Evolutionary conservation across 2,329 filamentous ascomycete species (phyloP), one percentile per base, ranked within the genome.

Genomic region (Epichloe uncinata): DNA sequence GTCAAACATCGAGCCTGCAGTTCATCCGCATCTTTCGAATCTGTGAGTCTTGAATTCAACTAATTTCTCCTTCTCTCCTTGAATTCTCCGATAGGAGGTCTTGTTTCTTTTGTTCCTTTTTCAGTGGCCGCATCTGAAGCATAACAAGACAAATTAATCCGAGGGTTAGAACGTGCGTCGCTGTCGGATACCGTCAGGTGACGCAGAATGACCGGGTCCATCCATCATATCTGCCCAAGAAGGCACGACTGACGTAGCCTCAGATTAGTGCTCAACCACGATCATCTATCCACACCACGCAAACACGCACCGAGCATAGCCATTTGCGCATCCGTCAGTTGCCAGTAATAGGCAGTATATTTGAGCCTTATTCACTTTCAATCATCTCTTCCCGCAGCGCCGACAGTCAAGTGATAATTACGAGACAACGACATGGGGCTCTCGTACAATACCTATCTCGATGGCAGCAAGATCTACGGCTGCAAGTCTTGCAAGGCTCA

Each of bases 401-500:
- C 40, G 16, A 9, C 37, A 22, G 4, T 42, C 9, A 13, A 35
- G 45, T 11, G 33, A 13, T 8, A 42, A n/a, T n/a, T n/a, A n/a
- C 38, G 38, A 42, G 33, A 42, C 41, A 20, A 12, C 45, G 45
- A 43, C 50, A 95, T 95, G 89, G 89, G 89, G 57, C 82, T 96
- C 59, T 75, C 83, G 53, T 95, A 95, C 74, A 95, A 95, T 70
- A 82, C 86, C 53, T 96, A 95, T 67, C 82, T 95, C 56, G 87
- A 82, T 67, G 85, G 85, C 63, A 79, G 75, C 69, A 87, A 87
- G 69, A 91, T 96, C 64, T 95, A 93, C 67, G 89, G 87, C 57
- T 96, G 87, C 79, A 91, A 91, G 73, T 79, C 78, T 61, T 98
- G 93, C 81, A 96, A 96, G 69, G 87, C 93, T 7, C 93, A 98